Conservation (phyloP, 805 yeast genomes). For the Deakozyma indianensis region DNA sequence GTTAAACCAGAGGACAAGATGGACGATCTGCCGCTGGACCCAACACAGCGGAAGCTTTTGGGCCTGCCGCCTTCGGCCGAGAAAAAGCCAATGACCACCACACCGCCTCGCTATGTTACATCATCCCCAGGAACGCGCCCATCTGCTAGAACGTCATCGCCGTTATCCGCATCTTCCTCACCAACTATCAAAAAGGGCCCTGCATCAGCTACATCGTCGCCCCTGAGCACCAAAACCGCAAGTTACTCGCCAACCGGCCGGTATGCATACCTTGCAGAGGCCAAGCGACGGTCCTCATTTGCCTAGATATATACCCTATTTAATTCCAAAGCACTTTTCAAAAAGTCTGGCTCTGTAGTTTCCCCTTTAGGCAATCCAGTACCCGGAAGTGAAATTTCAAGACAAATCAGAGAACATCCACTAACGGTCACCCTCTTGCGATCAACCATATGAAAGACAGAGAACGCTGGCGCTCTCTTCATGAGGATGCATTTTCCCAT, state of each 20-base stretch:
- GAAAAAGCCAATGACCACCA: constrained; percentile 4
- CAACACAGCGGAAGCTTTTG: constrained; percentile 15
- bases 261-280: neutral
- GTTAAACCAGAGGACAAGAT: constrained; percentile 10
- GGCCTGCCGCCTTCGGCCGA: constrained; percentile 15
- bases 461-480: neutral
- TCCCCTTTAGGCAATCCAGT: too few species aligned
- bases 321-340: too few species aligned
- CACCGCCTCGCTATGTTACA: neutral
- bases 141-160: neutral
- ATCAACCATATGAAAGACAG: neutral
- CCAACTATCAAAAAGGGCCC: neutral
- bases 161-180: neutral
- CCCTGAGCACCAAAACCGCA: neutral
- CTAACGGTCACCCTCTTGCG: too few species aligned
- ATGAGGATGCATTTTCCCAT: neutral
- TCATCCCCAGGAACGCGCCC: neutral
- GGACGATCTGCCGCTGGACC: constrained; percentile 15
- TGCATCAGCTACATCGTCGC: neutral
- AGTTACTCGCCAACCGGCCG: neutral
- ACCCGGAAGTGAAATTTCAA: too few species aligned
- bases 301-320: too few species aligned
- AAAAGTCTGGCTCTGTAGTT: too few species aligned
- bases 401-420: too few species aligned
- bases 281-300: constrained; percentile 1